Percentiles rank a stretch among this genome's conserved stretches.
Conservation (phyloP, 371 early-diverging fungal species). For the Capillidium heterosporum region DNA sequence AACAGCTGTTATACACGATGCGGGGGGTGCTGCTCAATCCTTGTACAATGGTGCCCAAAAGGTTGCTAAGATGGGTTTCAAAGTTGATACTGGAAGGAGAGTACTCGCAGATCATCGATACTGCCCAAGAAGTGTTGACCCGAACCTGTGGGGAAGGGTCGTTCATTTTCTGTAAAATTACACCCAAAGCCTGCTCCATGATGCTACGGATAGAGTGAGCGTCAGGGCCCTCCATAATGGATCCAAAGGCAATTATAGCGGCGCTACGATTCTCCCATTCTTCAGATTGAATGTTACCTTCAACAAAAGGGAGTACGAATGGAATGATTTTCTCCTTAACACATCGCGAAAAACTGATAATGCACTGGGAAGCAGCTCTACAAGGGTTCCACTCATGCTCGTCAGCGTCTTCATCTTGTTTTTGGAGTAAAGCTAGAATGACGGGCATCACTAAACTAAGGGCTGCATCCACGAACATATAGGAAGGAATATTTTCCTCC, state of each 20-base stretch:
- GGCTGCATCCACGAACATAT: constrained; percentile 58
- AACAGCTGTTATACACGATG: constrained; percentile 81
- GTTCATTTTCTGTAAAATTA: constrained; percentile 70
- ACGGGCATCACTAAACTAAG: constrained; percentile 66
- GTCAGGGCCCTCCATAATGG: constrained; percentile 86
- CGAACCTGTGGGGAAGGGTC: constrained; percentile 73
- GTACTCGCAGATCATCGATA: constrained; percentile 76
- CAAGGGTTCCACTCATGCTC: constrained; percentile 94
- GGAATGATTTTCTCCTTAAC: constrained; percentile 56
- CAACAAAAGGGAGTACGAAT: constrained; percentile 77
- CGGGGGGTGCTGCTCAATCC: constrained; percentile 73
- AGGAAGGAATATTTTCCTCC: constrained; percentile 29
- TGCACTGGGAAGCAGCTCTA: constrained; percentile 93
- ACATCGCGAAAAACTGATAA: constrained; percentile 68
- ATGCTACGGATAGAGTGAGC: constrained; percentile 40
- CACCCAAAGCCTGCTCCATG: constrained; percentile 73
- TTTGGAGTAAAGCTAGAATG: constrained; percentile 72
- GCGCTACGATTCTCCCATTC: constrained; percentile 93
- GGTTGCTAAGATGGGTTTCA: constrained; percentile 43
- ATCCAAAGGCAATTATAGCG: constrained; percentile 95
- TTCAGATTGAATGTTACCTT: constrained; percentile 50
- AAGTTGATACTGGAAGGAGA: constrained; percentile 50
- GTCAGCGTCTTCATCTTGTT: constrained; percentile 90
- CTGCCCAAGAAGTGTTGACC: constrained; percentile 91
- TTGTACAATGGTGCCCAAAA: constrained; percentile 53